These are phyloP conservation scores for Thalassiosira livingstoniorum DNA, from an alignment of 352 stramenopile genomes.

Conservation along the genomic window DNA sequence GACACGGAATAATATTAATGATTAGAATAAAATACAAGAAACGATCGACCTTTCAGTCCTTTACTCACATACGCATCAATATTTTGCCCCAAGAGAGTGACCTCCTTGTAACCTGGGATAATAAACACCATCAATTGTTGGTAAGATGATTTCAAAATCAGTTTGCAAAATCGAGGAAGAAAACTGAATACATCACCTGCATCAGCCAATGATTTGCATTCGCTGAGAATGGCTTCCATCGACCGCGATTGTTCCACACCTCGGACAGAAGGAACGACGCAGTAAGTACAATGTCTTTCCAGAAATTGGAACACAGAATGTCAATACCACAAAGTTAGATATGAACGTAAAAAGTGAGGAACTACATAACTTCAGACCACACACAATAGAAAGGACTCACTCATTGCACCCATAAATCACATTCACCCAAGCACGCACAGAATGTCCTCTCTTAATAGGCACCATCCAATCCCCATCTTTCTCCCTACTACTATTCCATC, in stretches of 20 bases:
- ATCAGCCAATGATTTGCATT: slow-evolving; percentile 66
- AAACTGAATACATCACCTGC: no score
- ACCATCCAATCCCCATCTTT: slow-evolving; percentile 68
- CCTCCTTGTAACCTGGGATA: slow-evolving; percentile 85
- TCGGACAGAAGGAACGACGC: slow-evolving; percentile 81
- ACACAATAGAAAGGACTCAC: slow-evolving; percentile 6
- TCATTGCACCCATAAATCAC: slow-evolving; percentile 88
- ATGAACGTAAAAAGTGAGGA: background rate
- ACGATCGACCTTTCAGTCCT: background rate
- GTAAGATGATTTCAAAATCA: no score
- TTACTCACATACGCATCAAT: slow-evolving; percentile 85
- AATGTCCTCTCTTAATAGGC: slow-evolving; percentile 63
- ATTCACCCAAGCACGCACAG: slow-evolving; percentile 85
- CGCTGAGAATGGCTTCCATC: slow-evolving; percentile 76
- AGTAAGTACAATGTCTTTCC: slow-evolving; percentile 84
- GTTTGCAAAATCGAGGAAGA: no score
- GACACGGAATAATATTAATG: no score
- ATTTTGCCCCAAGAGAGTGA: slow-evolving; percentile 88
- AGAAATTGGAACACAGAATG: no score
- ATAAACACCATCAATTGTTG: no score
- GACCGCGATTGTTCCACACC: slow-evolving; percentile 80
- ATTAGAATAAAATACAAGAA: background rate
- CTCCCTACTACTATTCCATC: slow-evolving; percentile 48
- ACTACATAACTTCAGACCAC: slow-evolving; percentile 1
- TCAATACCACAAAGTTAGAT: no score